Percentiles rank a stretch among this genome's conserved stretches.
Conservation (phyloP, 345 rosid species). For the Tarenaya hassleriana region DNA sequence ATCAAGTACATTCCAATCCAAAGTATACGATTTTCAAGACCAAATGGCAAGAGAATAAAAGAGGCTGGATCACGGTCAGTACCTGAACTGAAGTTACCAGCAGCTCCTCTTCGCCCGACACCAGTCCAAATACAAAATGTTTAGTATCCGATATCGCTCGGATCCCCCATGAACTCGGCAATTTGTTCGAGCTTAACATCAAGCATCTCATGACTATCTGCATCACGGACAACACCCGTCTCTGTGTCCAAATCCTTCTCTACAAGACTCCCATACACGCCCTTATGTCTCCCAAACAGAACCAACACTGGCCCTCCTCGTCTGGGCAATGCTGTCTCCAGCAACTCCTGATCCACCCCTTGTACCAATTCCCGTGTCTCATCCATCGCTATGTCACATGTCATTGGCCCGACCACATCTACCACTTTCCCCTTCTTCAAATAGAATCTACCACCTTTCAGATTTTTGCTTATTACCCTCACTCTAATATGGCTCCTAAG, state of each 20-base stretch:
- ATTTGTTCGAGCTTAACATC: constrained; percentile 71
- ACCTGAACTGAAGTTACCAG: too few relatives aligned
- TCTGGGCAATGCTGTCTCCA: constrained; percentile 83
- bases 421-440: constrained; percentile 76
- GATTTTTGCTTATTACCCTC: constrained; percentile 57
- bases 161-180: constrained; percentile 79
- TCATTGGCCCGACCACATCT: constrained; percentile 71
- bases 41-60: not conserved
- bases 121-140: constrained; percentile 19
- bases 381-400: constrained; percentile 67
- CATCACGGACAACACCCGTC: constrained; percentile 60
- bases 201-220: constrained; percentile 52
- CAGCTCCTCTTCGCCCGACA: too few relatives aligned
- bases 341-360: constrained; percentile 67
- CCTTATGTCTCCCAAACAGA: constrained; percentile 60
- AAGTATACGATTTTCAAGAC: too few relatives aligned
- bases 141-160: constrained; percentile 41
- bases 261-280: constrained; percentile 62
- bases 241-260: constrained; percentile 62
- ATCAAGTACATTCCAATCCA: too few relatives aligned
- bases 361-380: constrained; percentile 64
- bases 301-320: constrained; percentile 64
- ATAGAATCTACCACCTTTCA: constrained; percentile 64
- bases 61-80: too few relatives aligned
- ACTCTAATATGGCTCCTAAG: constrained; percentile 71